phyloP scores from a whole-genome alignment of 2,329 filamentous ascomycete species.

The Colletotrichum tofieldiae region DNA sequence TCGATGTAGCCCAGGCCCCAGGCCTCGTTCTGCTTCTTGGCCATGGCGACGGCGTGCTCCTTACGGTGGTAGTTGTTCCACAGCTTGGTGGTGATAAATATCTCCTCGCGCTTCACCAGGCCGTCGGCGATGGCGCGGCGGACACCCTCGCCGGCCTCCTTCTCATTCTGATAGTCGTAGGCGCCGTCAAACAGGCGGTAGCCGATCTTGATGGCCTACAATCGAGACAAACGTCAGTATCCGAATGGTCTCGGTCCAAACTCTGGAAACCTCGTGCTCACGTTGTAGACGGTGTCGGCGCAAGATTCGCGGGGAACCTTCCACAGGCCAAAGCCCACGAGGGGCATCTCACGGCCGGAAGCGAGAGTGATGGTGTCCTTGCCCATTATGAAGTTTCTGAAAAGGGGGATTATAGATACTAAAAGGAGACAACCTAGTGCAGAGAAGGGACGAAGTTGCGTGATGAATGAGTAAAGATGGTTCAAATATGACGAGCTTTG shows the following conservation, averaged over 20 bases:
- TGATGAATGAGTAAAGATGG: background rate
- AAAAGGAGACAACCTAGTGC: background rate
- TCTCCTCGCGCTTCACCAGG: slow-evolving; percentile 79
- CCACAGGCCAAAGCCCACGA: slow-evolving; percentile 78
- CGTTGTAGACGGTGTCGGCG: slow-evolving; percentile 75
- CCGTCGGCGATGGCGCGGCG: slow-evolving; percentile 69
- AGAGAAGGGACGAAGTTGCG: background rate
- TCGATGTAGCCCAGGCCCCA: slow-evolving; percentile 78
- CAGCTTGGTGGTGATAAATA: slow-evolving; percentile 89
- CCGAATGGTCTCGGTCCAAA: background rate
- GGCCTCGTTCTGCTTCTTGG: slow-evolving; percentile 73
- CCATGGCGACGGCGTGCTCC: slow-evolving; percentile 74
- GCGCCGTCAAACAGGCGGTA: slow-evolving; percentile 69
- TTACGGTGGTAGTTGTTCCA: slow-evolving; percentile 85
- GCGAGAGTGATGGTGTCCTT: slow-evolving; percentile 62
- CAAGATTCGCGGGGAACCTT: slow-evolving; percentile 69
- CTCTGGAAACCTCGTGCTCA: background rate
- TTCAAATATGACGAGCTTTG: background rate
- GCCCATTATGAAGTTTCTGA: slow-evolving; percentile 33
- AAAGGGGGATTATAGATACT: background rate
- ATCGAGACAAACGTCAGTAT: too few species aligned
- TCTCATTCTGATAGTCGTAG: slow-evolving; percentile 75
- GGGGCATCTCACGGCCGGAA: slow-evolving; percentile 67
- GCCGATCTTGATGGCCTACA: slow-evolving; percentile 64
- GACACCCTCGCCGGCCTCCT: slow-evolving; percentile 76